phyloP scores from a whole-genome alignment of 805 yeast genomes.

The Barnettozyma botsteinii region DNA sequence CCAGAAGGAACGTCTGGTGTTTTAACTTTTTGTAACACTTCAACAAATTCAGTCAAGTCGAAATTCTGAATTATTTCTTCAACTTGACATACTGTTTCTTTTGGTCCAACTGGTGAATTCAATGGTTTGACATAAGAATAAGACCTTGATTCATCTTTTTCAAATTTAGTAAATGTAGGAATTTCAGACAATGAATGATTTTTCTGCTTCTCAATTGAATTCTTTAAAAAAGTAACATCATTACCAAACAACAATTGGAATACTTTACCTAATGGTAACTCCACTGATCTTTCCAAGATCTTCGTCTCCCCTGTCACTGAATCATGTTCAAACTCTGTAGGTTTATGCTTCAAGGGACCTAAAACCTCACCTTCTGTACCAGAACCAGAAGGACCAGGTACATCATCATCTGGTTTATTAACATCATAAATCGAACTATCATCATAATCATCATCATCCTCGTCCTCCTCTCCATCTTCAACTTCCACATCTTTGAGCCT shows the following conservation, averaged over 20 bases:
- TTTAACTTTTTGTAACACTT: conserved; percentile 50
- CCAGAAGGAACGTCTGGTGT: conserved; percentile 88
- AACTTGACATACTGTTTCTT: conserved; percentile 62
- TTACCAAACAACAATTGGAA: conserved; percentile 58
- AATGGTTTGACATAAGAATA: conserved; percentile 62
- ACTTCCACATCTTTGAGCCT: conserved; percentile 7
- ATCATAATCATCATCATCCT: conserved; percentile 9
- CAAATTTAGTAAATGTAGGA: conserved; percentile 31
- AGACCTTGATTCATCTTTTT: conserved; percentile 34
- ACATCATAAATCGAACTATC: conserved; percentile 11
- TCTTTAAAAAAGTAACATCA: conserved; percentile 39
- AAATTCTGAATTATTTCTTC: conserved; percentile 50
- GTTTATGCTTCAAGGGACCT: conserved; percentile 34
- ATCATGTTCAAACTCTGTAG: conserved; percentile 40
- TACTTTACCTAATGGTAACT: conserved; percentile 63
- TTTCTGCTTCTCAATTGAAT: conserved; percentile 51
- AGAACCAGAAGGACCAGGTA: conserved; percentile 1
- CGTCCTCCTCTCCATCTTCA: conserved; percentile 8
- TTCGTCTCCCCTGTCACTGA: conserved; percentile 47
- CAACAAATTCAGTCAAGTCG: conserved; percentile 43
- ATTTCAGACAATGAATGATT: conserved; percentile 54
- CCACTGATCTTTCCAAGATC: conserved; percentile 45
- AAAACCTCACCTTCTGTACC: conserved; percentile 6
- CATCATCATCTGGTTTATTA: conserved; percentile 13
- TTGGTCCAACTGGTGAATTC: conserved; percentile 67